Percentiles rank a stretch among this genome's conserved stretches.
These are phyloP conservation scores for Globisporangium takayamanum DNA, from an alignment of 352 stramenopile genomes.

Conservation along the genomic window DNA sequence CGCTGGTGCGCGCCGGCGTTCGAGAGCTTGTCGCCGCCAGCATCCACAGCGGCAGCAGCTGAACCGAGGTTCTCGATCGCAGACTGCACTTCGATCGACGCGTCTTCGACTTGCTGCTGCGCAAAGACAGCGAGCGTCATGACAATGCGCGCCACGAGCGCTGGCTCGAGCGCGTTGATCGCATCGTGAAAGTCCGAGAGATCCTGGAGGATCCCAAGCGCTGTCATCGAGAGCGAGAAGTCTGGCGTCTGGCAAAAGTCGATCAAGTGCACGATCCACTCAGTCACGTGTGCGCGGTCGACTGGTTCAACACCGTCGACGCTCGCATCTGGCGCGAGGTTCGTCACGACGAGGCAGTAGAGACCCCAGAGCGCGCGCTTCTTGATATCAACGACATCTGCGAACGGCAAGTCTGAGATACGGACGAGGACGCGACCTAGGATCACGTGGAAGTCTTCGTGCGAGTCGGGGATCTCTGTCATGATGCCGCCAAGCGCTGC, in stretches of 20 bases:
- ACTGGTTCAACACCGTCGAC: conserved; percentile 23
- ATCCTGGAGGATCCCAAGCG: conserved; percentile 72
- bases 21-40: conserved; percentile 18
- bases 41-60: neutral
- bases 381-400: conserved; percentile 71
- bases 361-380: conserved; percentile 76
- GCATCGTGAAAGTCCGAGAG: conserved; percentile 69
- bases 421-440: conserved; percentile 67
- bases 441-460: conserved; percentile 68
- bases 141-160: conserved; percentile 71
- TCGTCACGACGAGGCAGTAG: conserved; percentile 70
- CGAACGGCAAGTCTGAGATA: conserved; percentile 67
- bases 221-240: conserved; percentile 74
- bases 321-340: conserved; percentile 23
- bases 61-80: conserved; percentile 52
- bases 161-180: conserved; percentile 60
- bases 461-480: conserved; percentile 59
- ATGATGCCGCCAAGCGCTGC: conserved; percentile 42
- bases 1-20: conserved; percentile 20
- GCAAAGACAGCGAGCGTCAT: conserved; percentile 84
- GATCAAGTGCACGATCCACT: conserved; percentile 80
- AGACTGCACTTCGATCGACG: conserved; percentile 79
- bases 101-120: conserved; percentile 84
- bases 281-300: conserved; percentile 42
- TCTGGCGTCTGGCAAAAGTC: conserved; percentile 69